Evolutionary conservation across 768 basidiomycete species (phyloP).

Genomic region (Calvatia gigantea): DNA sequence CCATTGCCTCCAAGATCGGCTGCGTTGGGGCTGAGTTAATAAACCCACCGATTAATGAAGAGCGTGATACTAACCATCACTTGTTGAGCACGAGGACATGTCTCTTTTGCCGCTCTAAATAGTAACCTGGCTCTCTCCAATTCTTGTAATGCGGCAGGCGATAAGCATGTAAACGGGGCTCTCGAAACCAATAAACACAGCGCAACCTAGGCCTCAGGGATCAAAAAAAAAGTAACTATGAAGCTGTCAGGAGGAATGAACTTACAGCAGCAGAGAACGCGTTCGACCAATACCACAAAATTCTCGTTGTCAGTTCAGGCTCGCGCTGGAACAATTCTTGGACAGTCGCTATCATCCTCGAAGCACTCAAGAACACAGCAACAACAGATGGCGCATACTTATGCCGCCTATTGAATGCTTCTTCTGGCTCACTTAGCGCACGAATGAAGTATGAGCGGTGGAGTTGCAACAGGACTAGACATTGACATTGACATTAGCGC

Average conservation of each 20-base stretch:
- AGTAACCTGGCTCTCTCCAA: constrained; percentile 45
- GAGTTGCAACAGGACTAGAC: constrained; percentile 57
- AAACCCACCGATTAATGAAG: background rate
- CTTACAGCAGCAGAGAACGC: constrained; percentile 50
- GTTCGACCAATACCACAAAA: constrained; percentile 52
- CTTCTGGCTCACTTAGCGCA: constrained; percentile 54
- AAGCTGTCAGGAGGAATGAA: constrained; percentile 11
- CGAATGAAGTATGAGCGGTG: constrained; percentile 68
- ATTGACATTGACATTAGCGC: background rate
- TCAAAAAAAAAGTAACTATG: background rate
- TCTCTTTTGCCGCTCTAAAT: constrained; percentile 42
- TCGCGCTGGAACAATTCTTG: constrained; percentile 54
- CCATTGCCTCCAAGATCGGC: constrained; percentile 48
- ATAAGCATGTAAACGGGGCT: constrained; percentile 63
- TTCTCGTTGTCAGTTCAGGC: constrained; percentile 54
- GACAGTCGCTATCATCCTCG: constrained; percentile 59
- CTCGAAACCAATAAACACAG: constrained; percentile 54
- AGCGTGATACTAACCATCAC: constrained; percentile 40
- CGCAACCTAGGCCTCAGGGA: constrained; percentile 34
- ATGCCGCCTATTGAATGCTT: constrained; percentile 57
- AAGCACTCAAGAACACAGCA: constrained; percentile 62
- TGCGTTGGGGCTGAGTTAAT: constrained; percentile 17
- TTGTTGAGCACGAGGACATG: constrained; percentile 42
- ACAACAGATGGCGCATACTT: constrained; percentile 69
- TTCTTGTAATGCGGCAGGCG: constrained; percentile 61